Evolutionary conservation across 2,329 filamentous ascomycete species (phyloP), one percentile per base, ranked within the genome.

Genomic region (Fusarium oxysporum): DNA sequence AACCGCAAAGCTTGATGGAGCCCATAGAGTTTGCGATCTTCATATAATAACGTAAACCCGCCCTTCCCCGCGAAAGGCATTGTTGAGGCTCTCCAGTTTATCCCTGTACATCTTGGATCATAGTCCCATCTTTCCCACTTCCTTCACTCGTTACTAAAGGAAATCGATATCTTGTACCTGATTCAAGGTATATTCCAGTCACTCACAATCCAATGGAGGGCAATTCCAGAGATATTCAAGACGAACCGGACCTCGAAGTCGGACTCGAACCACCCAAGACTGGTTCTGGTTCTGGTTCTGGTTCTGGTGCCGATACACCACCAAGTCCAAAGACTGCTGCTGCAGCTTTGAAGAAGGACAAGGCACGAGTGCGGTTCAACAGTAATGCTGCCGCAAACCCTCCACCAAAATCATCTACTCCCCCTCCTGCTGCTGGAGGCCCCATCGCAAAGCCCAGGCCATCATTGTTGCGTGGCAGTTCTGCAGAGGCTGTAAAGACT

Each of bases 341-440:
- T 48, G 74, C 75, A 21, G 75, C 69, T 33, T 38, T 70, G n/a
- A 78, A 60, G 65, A 84, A 80, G 73, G 85, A 86, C 68, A 86
- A 85, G 70, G 84, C 83, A 6, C 82, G 85, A 33, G 85, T 86
- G 33, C 82, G 85, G 11, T 86, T 86, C 72, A 86, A 86, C 74
- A 86, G 84, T 78, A 83, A 80, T 63, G 83, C 84, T 33, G 83
- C 75, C 23, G 78, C 73, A 44, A 80, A 68, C 65, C 80, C 74
- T 53, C 78, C 71, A 16, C 59, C 67, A 30, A 53, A 60, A 48
- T 66, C 75, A n/a, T 61, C 70, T 35, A 59, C 58, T 43, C 59
- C 63, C 9, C 63, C 67, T 59, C 60, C 62, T 19, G 57, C 63
- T 65, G 6, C 70, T 25, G 54, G 63, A 41, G 51, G 55, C 28